Base-by-base conservation (phyloP, 345 rosid genomes). In the Boechera divaricarpa region DNA sequence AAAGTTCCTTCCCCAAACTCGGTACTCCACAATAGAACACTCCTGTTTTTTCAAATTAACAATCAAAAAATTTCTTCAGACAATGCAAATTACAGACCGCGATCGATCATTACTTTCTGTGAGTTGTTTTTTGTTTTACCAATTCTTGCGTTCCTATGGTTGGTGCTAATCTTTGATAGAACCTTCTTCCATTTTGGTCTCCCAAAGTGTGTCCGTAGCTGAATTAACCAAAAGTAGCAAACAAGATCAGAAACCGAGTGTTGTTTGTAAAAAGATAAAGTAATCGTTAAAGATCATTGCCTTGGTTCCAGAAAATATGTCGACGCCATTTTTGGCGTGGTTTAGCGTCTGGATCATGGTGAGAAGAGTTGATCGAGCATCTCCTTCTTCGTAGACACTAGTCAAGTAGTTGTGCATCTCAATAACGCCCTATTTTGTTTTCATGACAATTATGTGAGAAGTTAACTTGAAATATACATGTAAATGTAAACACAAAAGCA, bases 321-420 rank as follows among this genome's bases (percentile, higher is more conserved):
- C 98, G 10, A 94, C 90, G 4, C 98, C 97, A 47, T 92, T 94
- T 76, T 94, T 94, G 32, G 98, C 97, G 26, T 92, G 95, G 75
- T 92, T 90, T 58, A 94, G 82, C 15, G 98, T 92, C 76, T 94
- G 98, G 56, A 94, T 95, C 98, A 92, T 94, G 44, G 98, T 88
- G 69, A 94, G 91, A 55, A 94, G 95, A 62, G 61, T 56, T 8
- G 79, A 62, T 6, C 74, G 78, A 51, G 82, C 65, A 67, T 79
- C 79, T 63, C 97, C 97, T 89, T 89, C 97, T 80, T 92, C 98
- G 32, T 94, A 94, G 28, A 94, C 95, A 72, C 98, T 94, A 15
- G 97, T 94, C 81, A 94, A 86, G 84, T 94, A 94, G 79, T 92
- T 94, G 85, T 94, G 97, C 98, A 94, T 90, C 84, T 94, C 97